phyloP scores from a whole-genome alignment of 2,329 filamentous ascomycete species.

The Capronia epimyces region DNA sequence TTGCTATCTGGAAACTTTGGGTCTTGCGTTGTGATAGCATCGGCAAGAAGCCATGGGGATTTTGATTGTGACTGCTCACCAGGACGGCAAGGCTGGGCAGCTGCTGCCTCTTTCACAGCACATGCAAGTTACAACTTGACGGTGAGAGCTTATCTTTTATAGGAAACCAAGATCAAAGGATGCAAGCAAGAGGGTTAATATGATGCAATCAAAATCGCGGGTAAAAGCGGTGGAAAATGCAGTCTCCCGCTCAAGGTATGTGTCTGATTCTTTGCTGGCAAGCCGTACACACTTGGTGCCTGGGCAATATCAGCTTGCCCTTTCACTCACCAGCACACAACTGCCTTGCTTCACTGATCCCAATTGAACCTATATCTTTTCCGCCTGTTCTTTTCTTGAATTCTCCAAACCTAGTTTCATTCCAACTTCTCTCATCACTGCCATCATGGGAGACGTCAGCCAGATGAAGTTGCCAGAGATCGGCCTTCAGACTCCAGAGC shows the following conservation, averaged over 20 bases:
- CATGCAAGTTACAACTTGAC: background rate
- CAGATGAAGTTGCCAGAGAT: slow-evolving; percentile 5
- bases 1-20: no score
- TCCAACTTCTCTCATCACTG: background rate
- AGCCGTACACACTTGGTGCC: no score
- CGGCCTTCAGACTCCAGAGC: slow-evolving; percentile 22
- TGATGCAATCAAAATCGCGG: background rate
- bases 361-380: background rate
- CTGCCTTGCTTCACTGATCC: background rate
- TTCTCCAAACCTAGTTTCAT: background rate
- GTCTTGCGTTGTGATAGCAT: no score
- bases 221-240: no score
- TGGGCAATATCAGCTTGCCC: no score
- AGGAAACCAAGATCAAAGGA: background rate
- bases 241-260: no score
- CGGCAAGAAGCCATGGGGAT: no score
- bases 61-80: background rate
- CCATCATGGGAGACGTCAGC: background rate
- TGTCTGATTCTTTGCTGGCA: no score
- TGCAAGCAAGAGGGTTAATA: background rate
- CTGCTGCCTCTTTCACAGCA: background rate
- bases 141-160: background rate
- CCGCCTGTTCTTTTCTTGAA: background rate
- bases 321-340: no score
- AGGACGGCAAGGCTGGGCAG: background rate